A percentile compares a stretch with the other conserved stretches of the same genome.
Evolutionary conservation across 208 protist genomes (phyloP).

Genomic region (Novymonas esmeraldas): DNA sequence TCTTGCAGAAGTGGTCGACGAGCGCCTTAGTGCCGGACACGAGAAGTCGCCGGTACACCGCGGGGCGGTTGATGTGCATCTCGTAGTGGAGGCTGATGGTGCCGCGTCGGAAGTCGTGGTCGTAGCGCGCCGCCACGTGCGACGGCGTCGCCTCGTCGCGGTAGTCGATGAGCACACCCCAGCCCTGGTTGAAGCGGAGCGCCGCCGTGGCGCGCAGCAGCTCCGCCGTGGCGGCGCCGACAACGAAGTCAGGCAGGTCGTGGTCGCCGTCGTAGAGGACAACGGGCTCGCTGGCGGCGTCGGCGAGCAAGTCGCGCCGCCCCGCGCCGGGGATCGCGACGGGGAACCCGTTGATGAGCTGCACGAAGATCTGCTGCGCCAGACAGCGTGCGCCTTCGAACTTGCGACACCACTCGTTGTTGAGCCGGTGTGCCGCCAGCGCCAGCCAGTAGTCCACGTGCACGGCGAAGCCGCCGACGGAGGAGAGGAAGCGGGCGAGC

Average conservation of each 20-base stretch:
- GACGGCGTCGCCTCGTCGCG: slow-evolving; percentile 38
- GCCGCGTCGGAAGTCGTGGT: slow-evolving; percentile 68
- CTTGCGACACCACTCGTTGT: slow-evolving; percentile 79
- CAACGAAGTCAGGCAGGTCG: slow-evolving; percentile 39
- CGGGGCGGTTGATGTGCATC: slow-evolving; percentile 66
- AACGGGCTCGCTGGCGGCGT: slow-evolving; percentile 26
- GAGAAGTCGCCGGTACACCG: slow-evolving; percentile 71
- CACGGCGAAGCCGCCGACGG: slow-evolving; percentile 79
- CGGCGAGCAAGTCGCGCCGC: slow-evolving; percentile 22
- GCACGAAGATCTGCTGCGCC: slow-evolving; percentile 88
- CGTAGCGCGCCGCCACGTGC: slow-evolving; percentile 64
- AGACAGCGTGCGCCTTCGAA: slow-evolving; percentile 85
- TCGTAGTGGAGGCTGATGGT: slow-evolving; percentile 79
- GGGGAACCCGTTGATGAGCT: slow-evolving; percentile 81
- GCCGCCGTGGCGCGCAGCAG: slow-evolving; percentile 59
- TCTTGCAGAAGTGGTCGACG: slow-evolving; percentile 68
- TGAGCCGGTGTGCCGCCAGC: slow-evolving; percentile 58
- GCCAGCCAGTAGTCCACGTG: slow-evolving; percentile 86
- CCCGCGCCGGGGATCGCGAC: slow-evolving; percentile 47
- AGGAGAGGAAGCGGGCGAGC: slow-evolving; percentile 73
- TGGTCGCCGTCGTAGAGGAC: slow-evolving; percentile 58
- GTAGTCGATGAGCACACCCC: slow-evolving; percentile 84
- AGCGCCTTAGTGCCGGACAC: slow-evolving; percentile 71
- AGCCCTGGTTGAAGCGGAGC: slow-evolving; percentile 82
- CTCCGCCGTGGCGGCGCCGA: slow-evolving; percentile 24